Percentiles rank a stretch among this genome's conserved stretches.
Conservation (phyloP, 2,329 filamentous ascomycete species). For the Colletotrichum acutatum region DNA sequence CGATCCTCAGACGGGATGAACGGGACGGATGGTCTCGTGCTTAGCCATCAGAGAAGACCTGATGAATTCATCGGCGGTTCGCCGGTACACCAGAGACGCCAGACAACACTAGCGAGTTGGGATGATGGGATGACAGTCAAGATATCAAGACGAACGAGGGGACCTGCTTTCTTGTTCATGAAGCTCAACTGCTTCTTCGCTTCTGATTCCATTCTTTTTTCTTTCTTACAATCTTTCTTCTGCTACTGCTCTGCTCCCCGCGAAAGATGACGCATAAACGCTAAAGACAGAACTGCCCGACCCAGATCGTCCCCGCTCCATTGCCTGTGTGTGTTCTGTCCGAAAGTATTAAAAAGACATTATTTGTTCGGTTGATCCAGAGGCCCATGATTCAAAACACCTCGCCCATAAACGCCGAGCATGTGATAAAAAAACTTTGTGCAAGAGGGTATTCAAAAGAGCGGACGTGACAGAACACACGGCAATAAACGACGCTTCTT, state of each 20-base stretch:
- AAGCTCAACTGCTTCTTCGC: neutral
- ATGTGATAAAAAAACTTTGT: constrained; percentile 29
- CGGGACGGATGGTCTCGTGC: constrained; percentile 14
- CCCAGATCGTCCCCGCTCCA: neutral
- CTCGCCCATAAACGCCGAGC: constrained; percentile 29
- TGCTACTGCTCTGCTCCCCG: neutral
- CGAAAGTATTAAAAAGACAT: constrained; percentile 25
- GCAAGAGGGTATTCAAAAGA: constrained; percentile 31
- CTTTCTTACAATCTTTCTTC: neutral
- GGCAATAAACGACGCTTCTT: neutral
- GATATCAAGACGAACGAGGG: neutral
- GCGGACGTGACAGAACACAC: constrained; percentile 30
- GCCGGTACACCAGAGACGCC: neutral
- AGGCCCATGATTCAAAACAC: neutral
- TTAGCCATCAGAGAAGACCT: neutral
- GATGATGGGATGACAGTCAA: neutral
- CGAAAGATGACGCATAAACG: constrained; percentile 2
- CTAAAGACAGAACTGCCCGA: neutral
- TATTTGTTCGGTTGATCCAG: constrained; percentile 12
- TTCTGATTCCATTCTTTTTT: neutral
- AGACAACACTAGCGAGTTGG: neutral
- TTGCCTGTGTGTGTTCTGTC: constrained; percentile 26
- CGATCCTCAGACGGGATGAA: neutral
- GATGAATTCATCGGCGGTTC: neutral
- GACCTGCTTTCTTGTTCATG: neutral